Conservation (phyloP, 23 red algal genomes). For the Gracilaria domingensis region DNA sequence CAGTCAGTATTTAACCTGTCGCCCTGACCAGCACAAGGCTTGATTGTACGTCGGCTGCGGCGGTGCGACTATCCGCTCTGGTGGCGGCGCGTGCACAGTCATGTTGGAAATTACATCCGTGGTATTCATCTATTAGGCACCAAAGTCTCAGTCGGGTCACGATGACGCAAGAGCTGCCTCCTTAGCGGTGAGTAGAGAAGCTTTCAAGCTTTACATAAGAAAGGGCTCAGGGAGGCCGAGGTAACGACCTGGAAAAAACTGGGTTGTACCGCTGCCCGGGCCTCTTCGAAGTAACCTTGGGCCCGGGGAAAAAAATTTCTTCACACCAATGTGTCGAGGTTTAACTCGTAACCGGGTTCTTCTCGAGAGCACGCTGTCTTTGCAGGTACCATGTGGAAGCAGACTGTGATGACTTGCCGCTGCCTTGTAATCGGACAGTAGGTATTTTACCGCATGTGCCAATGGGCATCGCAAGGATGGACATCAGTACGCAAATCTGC, state of each 20-base stretch:
- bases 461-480: neutral
- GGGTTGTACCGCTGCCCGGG: neutral
- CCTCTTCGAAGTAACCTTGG: neutral
- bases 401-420: neutral
- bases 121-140: too few species aligned
- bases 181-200: too few species aligned
- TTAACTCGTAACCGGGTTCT: neutral
- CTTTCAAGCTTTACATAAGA: too few species aligned
- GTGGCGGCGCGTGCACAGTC: neutral
- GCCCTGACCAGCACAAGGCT: too few species aligned
- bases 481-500: neutral
- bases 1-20: too few species aligned
- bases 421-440: neutral
- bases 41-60: too few species aligned
- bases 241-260: too few species aligned
- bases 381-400: neutral
- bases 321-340: constrained; percentile 33
- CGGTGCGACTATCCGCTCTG: neutral
- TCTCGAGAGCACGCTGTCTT: neutral
- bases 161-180: too few species aligned
- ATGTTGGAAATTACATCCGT: neutral
- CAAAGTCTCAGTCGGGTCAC: too few species aligned
- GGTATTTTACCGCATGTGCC: neutral
- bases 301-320: too few species aligned
- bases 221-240: too few species aligned